phyloP scores from a whole-genome alignment of 225 moss, liverwort and hornwort species.

The Physcomitrium patens region DNA sequence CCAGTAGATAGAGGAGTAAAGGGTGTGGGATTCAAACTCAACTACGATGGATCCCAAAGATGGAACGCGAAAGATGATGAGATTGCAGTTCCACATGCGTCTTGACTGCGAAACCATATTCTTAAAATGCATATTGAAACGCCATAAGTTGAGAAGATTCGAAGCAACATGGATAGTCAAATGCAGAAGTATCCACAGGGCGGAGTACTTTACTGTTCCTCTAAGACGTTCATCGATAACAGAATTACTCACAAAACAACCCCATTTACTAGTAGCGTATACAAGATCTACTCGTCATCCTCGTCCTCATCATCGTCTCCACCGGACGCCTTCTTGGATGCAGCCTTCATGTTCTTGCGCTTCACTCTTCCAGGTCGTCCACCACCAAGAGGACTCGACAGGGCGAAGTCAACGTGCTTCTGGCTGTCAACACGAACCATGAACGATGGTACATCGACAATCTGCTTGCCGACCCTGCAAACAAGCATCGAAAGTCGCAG shows the following conservation, averaged over 20 bases:
- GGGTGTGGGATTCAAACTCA: too few species aligned
- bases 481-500: background rate
- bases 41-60: too few species aligned
- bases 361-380: conserved; percentile 87
- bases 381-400: conserved; percentile 82
- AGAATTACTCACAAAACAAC: conserved; percentile 3
- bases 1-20: too few species aligned
- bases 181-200: conserved; percentile 25
- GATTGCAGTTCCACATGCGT: too few species aligned
- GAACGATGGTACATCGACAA: conserved; percentile 65
- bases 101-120: too few species aligned
- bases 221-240: conserved; percentile 16
- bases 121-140: too few species aligned
- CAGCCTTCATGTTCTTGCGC: conserved; percentile 79
- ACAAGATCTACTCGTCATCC: conserved; percentile 60
- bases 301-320: conserved; percentile 84
- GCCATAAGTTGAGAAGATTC: too few species aligned
- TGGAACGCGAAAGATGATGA: too few species aligned
- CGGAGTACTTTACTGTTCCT: conserved; percentile 25
- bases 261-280: conserved; percentile 9
- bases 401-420: conserved; percentile 80
- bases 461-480: conserved; percentile 79
- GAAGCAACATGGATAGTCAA: background rate
- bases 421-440: conserved; percentile 76
- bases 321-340: conserved; percentile 87